Evolutionary conservation across 768 basidiomycete genomes (phyloP).

Genomic region (Rhodotorula graminis): DNA sequence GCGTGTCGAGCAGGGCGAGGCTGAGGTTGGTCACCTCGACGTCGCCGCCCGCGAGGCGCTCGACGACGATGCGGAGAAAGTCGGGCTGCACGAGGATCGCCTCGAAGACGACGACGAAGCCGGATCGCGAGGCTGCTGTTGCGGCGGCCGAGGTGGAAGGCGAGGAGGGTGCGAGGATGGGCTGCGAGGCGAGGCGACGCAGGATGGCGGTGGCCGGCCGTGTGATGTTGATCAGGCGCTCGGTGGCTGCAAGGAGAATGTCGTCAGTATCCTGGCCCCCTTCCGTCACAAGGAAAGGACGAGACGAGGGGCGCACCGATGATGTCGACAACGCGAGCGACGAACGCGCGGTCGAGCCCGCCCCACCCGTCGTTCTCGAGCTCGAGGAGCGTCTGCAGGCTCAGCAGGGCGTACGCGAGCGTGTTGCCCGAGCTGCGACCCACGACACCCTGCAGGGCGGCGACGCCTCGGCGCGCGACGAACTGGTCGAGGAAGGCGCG

Average conservation of each 20-base stretch:
- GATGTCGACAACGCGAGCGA: conserved; percentile 45
- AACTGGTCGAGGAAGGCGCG: conserved; percentile 71
- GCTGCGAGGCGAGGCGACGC: conserved; percentile 57
- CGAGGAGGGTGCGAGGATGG: neutral
- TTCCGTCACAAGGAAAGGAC: neutral
- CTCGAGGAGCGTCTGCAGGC: conserved; percentile 84
- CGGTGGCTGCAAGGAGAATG: conserved; percentile 57
- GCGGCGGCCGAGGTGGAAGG: neutral
- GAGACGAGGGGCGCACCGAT: neutral
- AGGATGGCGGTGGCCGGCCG: conserved; percentile 85
- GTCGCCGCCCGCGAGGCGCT: conserved; percentile 67
- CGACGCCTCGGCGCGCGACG: conserved; percentile 64
- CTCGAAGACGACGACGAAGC: conserved; percentile 75
- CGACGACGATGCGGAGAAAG: conserved; percentile 76
- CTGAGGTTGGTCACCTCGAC: conserved; percentile 49
- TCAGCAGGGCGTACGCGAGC: conserved; percentile 77
- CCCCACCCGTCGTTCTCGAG: conserved; percentile 71
- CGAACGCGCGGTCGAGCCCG: conserved; percentile 65
- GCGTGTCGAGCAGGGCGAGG: conserved; percentile 84
- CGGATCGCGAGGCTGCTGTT: conserved; percentile 60
- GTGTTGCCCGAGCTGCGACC: conserved; percentile 68
- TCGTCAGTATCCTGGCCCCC: too few species aligned
- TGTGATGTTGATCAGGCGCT: conserved; percentile 78
- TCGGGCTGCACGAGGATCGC: conserved; percentile 70
- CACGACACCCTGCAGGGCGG: conserved; percentile 67